phyloP scores from a whole-genome alignment of 306 rosid species.

The barrel medic (Medicago truncatula) region DNA sequence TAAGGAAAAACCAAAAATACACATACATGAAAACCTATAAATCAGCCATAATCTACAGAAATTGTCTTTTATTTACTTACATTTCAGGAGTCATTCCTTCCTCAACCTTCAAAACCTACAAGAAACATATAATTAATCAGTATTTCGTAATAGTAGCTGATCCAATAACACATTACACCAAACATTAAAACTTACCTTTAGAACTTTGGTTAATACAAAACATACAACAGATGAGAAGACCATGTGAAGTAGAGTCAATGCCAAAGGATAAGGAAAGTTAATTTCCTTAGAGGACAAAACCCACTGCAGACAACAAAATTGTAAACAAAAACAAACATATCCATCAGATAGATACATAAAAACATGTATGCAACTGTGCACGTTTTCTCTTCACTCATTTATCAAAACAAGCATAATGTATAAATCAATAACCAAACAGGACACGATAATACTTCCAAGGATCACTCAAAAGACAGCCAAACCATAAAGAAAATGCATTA shows the following conservation, averaged over 20 bases:
- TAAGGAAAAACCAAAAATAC: conserved; percentile 12
- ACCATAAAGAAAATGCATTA: conserved; percentile 26
- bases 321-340: conserved; percentile 1
- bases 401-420: not conserved
- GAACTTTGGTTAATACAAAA: conserved; percentile 78
- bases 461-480: not conserved
- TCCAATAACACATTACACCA: conserved; percentile 30
- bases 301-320: conserved; percentile 72
- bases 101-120: conserved; percentile 91
- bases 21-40: conserved; percentile 1
- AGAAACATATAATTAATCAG: conserved; percentile 17
- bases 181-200: conserved; percentile 66
- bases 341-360: conserved; percentile 50
- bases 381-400: not conserved
- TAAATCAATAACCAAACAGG: not conserved
- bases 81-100: conserved; percentile 96
- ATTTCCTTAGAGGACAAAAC: conserved; percentile 96
- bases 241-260: conserved; percentile 97
- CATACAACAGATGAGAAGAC: conserved; percentile 93
- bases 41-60: conserved; percentile 34
- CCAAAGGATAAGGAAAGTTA: conserved; percentile 97
- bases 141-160: conserved; percentile 29
- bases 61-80: conserved; percentile 58
- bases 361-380: not conserved
- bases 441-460: not conserved